A percentile compares a stretch with the other conserved stretches of the same genome.
Conservation (phyloP, 2,329 filamentous ascomycete species). For the Sporothrix protearum region DNA sequence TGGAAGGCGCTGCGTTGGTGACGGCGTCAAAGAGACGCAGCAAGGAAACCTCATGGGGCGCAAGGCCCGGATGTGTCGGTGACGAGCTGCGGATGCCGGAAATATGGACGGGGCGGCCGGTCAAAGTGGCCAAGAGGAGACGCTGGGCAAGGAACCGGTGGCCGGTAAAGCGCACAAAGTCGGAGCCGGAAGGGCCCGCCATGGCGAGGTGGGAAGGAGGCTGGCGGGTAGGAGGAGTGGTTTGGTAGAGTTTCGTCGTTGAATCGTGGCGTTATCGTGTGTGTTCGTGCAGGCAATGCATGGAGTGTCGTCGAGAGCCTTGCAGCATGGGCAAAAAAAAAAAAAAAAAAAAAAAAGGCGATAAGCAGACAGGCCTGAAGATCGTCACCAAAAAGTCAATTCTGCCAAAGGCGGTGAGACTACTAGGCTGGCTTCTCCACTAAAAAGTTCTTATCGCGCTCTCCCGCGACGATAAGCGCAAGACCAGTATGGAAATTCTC, state of each 20-base stretch:
- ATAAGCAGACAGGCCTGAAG: not conserved
- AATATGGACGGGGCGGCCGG: slow-evolving; percentile 83
- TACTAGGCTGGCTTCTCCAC: not conserved
- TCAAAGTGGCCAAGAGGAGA: slow-evolving; percentile 85
- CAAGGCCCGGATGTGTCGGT: slow-evolving; percentile 80
- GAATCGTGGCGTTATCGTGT: not conserved
- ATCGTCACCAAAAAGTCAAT: slow-evolving; percentile 21
- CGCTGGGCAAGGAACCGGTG: slow-evolving; percentile 80
- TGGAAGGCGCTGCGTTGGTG: slow-evolving; percentile 92
- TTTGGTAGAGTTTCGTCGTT: not conserved
- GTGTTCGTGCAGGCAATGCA: not conserved
- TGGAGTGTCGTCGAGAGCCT: not conserved
- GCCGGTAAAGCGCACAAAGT: slow-evolving; percentile 64
- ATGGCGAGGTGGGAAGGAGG: slow-evolving; percentile 13
- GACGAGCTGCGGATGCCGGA: slow-evolving; percentile 89
- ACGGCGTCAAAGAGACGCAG: slow-evolving; percentile 89
- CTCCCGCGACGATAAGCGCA: not conserved
- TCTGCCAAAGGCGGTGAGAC: slow-evolving; percentile 26
- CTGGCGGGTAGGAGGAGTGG: no score
- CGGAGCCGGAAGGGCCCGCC: slow-evolving; percentile 16
- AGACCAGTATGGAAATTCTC: no score
- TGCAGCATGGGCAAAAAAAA: not conserved
- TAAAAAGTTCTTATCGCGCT: slow-evolving; percentile 18
- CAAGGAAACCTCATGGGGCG: slow-evolving; percentile 91
- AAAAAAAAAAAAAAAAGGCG: slow-evolving; percentile 16